These are phyloP conservation scores for Trichoderma sp. DNA, from an alignment of 2,329 filamentous ascomycete genomes.

Conservation along the genomic window DNA sequence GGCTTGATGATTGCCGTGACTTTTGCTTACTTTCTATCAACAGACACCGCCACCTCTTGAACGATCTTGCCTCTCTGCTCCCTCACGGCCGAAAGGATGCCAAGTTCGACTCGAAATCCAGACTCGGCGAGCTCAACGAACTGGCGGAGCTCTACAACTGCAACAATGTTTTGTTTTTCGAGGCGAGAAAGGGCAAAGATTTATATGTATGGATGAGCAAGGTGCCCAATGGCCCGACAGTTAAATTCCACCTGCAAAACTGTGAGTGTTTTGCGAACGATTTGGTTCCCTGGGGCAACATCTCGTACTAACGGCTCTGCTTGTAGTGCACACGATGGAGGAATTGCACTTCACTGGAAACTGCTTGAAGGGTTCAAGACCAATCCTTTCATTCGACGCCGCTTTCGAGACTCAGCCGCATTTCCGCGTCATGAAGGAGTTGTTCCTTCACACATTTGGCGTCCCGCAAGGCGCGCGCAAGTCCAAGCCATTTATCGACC, in stretches of 20 bases:
- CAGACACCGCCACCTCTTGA: conserved; percentile 72
- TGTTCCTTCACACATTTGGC: conserved; percentile 86
- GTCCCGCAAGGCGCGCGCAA: conserved; percentile 86
- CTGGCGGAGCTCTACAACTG: conserved; percentile 77
- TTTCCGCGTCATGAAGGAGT: conserved; percentile 80
- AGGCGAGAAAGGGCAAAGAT: conserved; percentile 91
- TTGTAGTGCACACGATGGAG: conserved; percentile 87
- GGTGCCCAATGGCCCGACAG: conserved; percentile 67
- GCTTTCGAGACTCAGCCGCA: conserved; percentile 81
- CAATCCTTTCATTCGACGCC: conserved; percentile 86
- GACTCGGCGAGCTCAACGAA: conserved; percentile 79
- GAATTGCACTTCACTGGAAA: conserved; percentile 97
- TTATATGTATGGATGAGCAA: conserved; percentile 93
- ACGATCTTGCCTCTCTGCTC: conserved; percentile 83
- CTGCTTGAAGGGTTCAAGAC: conserved; percentile 88
- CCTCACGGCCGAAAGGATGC: conserved; percentile 92
- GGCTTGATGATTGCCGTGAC: neutral
- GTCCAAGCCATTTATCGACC: conserved; percentile 93
- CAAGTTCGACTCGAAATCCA: conserved; percentile 95
- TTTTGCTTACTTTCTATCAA: conserved; percentile 37
- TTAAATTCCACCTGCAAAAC: conserved; percentile 75
- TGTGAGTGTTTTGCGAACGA: conserved; percentile 42
- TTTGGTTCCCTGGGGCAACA: neutral
- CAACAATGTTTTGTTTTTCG: conserved; percentile 93
- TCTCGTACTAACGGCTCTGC: conserved; percentile 26